phyloP scores from a whole-genome alignment of 75 land plant genomes.

The Chamaecyparis obtusa region DNA sequence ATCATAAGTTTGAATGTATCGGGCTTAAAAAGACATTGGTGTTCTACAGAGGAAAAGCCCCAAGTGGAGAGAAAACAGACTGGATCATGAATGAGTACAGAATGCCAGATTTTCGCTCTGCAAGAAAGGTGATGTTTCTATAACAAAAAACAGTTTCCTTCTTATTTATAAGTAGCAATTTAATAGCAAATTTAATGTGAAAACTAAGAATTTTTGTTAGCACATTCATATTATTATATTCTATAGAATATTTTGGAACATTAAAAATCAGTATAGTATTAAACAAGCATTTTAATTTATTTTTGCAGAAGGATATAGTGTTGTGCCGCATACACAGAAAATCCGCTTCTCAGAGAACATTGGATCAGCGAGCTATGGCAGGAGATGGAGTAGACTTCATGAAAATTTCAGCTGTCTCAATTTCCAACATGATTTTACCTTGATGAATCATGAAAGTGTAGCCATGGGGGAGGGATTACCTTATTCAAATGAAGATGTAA shows the following conservation, averaged over 20 bases:
- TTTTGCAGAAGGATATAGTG: constrained; percentile 49
- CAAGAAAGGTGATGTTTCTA: constrained; percentile 20
- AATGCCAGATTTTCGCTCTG: constrained; percentile 31
- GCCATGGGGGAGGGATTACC: neutral
- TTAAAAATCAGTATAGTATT: too few relatives aligned
- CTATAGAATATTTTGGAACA: too few relatives aligned
- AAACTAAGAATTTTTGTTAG: too few relatives aligned
- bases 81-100: constrained; percentile 80
- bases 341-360: constrained; percentile 54
- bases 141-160: too few relatives aligned
- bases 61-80: constrained; percentile 47
- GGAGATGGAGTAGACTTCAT: neutral
- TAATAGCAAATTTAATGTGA: too few relatives aligned
- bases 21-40: constrained; percentile 64
- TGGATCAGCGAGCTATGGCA: constrained; percentile 33
- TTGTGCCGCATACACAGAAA: constrained; percentile 62
- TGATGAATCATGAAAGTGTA: neutral
- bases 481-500: neutral
- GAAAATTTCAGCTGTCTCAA: neutral
- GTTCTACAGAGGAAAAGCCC: constrained; percentile 56
- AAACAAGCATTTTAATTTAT: too few relatives aligned
- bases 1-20: constrained; percentile 25
- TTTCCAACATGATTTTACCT: neutral
- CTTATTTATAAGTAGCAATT: neutral
- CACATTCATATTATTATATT: too few relatives aligned